A percentile compares a stretch with the other conserved stretches of the same genome.
Evolutionary conservation across 441 rosid species (phyloP).

Genomic region (Pelargonium cotyledonis): DNA sequence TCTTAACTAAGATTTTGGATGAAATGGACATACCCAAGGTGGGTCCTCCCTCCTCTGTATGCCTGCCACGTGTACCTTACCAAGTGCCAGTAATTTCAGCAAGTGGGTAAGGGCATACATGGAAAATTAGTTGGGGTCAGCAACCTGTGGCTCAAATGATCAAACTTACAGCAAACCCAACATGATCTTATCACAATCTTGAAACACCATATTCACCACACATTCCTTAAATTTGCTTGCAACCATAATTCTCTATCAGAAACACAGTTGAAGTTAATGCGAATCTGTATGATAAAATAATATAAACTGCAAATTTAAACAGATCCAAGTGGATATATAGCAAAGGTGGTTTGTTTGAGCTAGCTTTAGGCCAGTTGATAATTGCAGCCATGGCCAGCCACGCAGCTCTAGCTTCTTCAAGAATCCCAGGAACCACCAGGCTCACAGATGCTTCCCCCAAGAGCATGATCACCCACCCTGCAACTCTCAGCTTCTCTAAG

Average conservation of each 20-base stretch:
- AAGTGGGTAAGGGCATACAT: not conserved
- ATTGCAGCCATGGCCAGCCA: constrained; percentile 4
- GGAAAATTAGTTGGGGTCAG: not conserved
- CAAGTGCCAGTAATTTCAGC: not conserved
- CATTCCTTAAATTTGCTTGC: constrained; percentile 1
- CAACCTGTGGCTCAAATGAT: constrained; percentile 4
- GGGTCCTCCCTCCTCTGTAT: constrained; percentile 6
- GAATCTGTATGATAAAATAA: no score
- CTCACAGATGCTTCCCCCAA: not conserved
- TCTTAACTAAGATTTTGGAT: not conserved
- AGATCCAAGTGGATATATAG: not conserved
- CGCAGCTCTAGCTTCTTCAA: not conserved
- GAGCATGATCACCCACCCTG: not conserved
- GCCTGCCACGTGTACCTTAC: not conserved
- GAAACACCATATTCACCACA: constrained; percentile 6
- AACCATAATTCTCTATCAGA: constrained; percentile 1
- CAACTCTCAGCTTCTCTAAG: not conserved
- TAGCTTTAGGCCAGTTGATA: not conserved
- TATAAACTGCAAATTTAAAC: not conserved
- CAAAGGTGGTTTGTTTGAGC: no score
- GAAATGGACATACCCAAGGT: constrained; percentile 1
- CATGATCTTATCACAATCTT: constrained; percentile 6
- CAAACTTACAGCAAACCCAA: not conserved
- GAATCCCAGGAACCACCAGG: constrained; percentile 4
- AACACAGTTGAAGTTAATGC: not conserved